Percentiles rank a stretch among this genome's conserved stretches.
phyloP scores from a whole-genome alignment of 306 rosid species.

The Medicago arabica region DNA sequence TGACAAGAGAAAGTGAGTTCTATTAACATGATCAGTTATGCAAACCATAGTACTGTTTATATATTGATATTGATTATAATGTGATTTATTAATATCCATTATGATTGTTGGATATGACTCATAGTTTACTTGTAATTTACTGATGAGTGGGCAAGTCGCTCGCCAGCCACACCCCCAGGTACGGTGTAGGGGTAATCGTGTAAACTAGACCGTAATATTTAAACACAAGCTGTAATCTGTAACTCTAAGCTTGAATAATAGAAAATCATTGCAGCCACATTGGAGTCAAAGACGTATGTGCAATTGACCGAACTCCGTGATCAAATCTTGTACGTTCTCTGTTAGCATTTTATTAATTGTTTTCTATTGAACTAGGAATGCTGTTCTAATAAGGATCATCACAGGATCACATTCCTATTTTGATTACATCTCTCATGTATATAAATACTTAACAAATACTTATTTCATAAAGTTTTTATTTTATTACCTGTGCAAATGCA shows the following conservation, averaged over 20 bases:
- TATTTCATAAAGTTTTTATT: not conserved
- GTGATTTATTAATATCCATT: not conserved
- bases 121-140: constrained; percentile 47
- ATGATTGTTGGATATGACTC: too few relatives aligned
- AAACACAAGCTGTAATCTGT: too few relatives aligned
- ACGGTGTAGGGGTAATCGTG: too few relatives aligned
- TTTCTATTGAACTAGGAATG: not conserved
- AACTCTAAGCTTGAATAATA: too few relatives aligned
- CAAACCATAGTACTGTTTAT: not conserved
- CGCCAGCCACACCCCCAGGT: too few relatives aligned
- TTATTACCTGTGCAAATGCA: constrained; percentile 65
- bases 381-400: too few relatives aligned
- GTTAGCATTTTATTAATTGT: not conserved
- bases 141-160: too few relatives aligned
- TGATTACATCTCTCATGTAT: too few relatives aligned
- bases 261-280: not conserved
- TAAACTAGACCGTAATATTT: too few relatives aligned
- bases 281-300: not conserved
- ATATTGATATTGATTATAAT: not conserved
- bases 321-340: not conserved
- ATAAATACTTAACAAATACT: too few relatives aligned
- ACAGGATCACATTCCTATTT: too few relatives aligned
- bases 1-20: not conserved
- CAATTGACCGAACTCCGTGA: not conserved
- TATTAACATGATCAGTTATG: not conserved